Evolutionary conservation across 2,329 filamentous ascomycete species (phyloP), one percentile per base, ranked within the genome.

Genomic region (Fusarium nygamai): DNA sequence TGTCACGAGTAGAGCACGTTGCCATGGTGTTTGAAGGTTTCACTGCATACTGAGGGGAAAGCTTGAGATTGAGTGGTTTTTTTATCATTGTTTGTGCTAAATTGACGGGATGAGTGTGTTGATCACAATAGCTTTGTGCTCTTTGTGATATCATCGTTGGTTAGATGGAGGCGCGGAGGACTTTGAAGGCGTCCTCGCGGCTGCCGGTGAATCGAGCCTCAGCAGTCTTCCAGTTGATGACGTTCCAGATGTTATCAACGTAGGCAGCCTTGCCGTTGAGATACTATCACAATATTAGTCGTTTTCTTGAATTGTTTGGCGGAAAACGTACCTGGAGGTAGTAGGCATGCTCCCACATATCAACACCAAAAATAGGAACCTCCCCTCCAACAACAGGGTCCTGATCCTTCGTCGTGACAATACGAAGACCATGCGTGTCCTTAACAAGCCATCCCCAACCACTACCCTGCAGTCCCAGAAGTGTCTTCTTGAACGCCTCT

Each of bases 321-420:
- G 60, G 46, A 20, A 8, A n/a, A 44, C 84, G 74, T 70, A 92
- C 90, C 87, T 94, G 94, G 24, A 97, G 84, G 80, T 97, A 97
- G 81, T 97, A 97, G 2, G 94, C 94, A 85, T 97, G 94, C 85
- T 97, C 94, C 94, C 94, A 97, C 90, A 97, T 96, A 81, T 97
- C 94, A 5, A 97, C 87, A 0, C 94, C 94, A 47, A 95, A 87
- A 27, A 97, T 84, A 14, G 92, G 92, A n/a, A 90, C 87, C 74
- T 91, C 89, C 9, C 89, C 87, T 22, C 86, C 77, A 19, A 92
- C 88, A 9, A 94, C 88, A 3, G 92, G 92, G 79, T 97, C 94
- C 85, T 97, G 94, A 80, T 97, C 94, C 81, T 94, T 94, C n/a
- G 93, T 95, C 0, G 92, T 94, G 14, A 92, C 87, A 74, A 97